These are phyloP conservation scores for Magnusiomyces suaveolens DNA, from an alignment of 1,139 yeast genomes.

Conservation along the genomic window DNA sequence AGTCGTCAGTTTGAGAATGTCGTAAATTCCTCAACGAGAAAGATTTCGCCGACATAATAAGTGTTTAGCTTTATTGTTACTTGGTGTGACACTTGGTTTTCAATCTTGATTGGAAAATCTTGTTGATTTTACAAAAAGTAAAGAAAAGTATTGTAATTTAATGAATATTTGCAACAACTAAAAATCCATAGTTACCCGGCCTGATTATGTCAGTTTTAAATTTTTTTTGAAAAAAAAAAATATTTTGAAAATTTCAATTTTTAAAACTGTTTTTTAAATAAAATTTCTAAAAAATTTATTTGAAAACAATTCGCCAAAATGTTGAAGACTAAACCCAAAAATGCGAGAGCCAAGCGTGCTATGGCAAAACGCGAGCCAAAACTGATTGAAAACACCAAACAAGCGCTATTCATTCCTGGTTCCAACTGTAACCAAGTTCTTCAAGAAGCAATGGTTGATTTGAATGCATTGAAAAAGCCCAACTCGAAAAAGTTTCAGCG, in stretches of 20 bases:
- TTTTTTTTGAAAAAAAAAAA: slow-evolving; percentile 2
- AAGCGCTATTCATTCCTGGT: slow-evolving; percentile 88
- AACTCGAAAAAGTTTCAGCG: slow-evolving; percentile 75
- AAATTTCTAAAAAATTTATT: not conserved
- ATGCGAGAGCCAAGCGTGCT: slow-evolving; percentile 93
- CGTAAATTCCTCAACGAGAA: not conserved
- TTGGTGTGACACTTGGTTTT: too few relatives aligned
- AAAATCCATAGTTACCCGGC: slow-evolving; percentile 4
- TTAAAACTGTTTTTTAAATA: too few relatives aligned
- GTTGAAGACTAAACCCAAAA: slow-evolving; percentile 57
- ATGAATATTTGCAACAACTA: too few relatives aligned
- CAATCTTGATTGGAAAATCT: too few relatives aligned
- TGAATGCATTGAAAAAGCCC: slow-evolving; percentile 88
- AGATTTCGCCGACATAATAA: not conserved
- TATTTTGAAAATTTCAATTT: not conserved
- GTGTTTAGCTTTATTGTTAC: too few relatives aligned
- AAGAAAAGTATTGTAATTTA: too few relatives aligned
- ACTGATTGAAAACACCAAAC: slow-evolving; percentile 78
- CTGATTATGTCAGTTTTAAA: not conserved
- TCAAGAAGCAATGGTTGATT: slow-evolving; percentile 84
- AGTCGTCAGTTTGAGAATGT: not conserved
- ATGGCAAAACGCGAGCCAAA: slow-evolving; percentile 82
- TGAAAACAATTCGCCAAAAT: too few relatives aligned
- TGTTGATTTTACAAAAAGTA: too few relatives aligned
- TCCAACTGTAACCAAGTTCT: slow-evolving; percentile 66